These are phyloP conservation scores for Penicillium palitans DNA, from an alignment of 2,329 filamentous ascomycete genomes.

Conservation along the genomic window DNA sequence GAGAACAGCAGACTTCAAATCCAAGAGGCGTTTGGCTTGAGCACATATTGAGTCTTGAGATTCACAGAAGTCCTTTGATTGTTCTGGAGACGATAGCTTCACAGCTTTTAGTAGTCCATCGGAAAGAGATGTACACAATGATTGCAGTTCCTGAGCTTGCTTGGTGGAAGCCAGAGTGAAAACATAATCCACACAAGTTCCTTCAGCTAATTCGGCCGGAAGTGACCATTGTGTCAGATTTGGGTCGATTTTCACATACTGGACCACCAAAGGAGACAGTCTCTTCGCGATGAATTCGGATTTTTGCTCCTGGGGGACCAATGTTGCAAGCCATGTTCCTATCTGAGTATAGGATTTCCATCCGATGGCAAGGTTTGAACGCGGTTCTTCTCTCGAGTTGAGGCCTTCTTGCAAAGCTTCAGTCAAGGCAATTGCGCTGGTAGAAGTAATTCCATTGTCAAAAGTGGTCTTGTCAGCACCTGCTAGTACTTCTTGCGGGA, in stretches of 20 bases:
- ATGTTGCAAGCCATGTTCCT: conserved; percentile 55
- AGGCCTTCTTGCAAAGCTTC: conserved; percentile 70
- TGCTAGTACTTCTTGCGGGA: conserved; percentile 54
- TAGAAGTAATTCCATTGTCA: conserved; percentile 33
- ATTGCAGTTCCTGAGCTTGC: conserved; percentile 52
- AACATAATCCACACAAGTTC: conserved; percentile 44
- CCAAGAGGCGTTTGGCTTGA: conserved; percentile 68
- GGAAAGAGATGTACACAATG: conserved; percentile 65
- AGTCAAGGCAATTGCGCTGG: conserved; percentile 63
- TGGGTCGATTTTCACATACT: conserved; percentile 53
- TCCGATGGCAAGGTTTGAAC: conserved; percentile 64
- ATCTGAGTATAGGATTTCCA: conserved; percentile 75
- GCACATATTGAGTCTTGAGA: conserved; percentile 70
- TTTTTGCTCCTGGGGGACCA: conserved; percentile 50
- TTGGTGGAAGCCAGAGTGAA: conserved; percentile 38
- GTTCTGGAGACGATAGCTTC: conserved; percentile 74
- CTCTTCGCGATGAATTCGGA: conserved; percentile 48
- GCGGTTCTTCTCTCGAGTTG: conserved; percentile 70
- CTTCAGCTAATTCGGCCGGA: conserved; percentile 40
- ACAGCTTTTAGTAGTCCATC: conserved; percentile 65
- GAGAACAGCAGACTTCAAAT: conserved; percentile 50
- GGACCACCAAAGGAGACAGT: conserved; percentile 54
- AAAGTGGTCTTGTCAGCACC: conserved; percentile 27
- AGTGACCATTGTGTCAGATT: conserved; percentile 55
- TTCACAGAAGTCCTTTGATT: conserved; percentile 71